phyloP scores from a whole-genome alignment of 495 filamentous ascomycete genomes.

The Staphylotrichum tortipilum region DNA sequence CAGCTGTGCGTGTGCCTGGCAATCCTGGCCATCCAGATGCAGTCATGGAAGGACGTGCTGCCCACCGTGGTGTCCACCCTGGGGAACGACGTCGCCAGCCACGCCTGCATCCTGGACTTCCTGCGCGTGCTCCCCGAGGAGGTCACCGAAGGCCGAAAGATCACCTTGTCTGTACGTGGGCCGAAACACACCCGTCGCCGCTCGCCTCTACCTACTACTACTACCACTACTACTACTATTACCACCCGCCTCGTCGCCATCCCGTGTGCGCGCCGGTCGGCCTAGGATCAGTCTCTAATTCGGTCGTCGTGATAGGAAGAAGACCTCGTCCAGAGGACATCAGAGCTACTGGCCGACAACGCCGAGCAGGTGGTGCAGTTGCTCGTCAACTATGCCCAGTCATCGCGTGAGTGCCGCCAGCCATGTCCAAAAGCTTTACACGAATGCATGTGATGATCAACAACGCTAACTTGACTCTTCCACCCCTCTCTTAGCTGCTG shows the following conservation, averaged over 20 bases:
- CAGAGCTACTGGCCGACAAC: constrained; percentile 84
- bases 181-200: constrained; percentile 48
- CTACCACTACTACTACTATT: no score
- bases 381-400: constrained; percentile 79
- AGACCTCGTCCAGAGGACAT: constrained; percentile 70
- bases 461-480: no score
- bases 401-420: constrained; percentile 75
- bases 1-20: constrained; percentile 93
- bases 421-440: no score
- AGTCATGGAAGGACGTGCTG: constrained; percentile 89
- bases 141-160: constrained; percentile 97
- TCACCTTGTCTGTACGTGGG: constrained; percentile 92
- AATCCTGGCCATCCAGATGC: constrained; percentile 92
- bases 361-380: constrained; percentile 76
- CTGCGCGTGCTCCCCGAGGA: constrained; percentile 94
- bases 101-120: constrained; percentile 86
- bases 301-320: constrained; percentile 68
- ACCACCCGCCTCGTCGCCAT: constrained; percentile 21
- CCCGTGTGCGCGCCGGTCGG: constrained; percentile 34
- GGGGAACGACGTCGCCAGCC: constrained; percentile 64
- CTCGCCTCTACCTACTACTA: constrained; percentile 38
- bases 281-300: constrained; percentile 46
- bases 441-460: no score
- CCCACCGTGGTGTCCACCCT: constrained; percentile 67
- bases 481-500: constrained; percentile 41